phyloP scores from a whole-genome alignment of 345 rosid species.

The Pugionium cornutum region DNA sequence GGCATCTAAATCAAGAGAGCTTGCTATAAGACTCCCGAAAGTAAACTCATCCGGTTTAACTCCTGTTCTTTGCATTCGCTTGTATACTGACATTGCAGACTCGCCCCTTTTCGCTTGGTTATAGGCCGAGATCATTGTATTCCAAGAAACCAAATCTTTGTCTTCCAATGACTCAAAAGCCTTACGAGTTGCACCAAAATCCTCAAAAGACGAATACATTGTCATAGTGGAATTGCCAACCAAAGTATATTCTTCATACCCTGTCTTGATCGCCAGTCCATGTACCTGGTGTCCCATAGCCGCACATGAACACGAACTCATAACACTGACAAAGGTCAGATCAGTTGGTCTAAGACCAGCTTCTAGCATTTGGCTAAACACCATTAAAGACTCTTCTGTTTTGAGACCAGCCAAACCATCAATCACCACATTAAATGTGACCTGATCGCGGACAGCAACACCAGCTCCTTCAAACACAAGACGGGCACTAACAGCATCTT shows the following conservation, averaged over 20 bases:
- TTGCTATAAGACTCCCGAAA: constrained; percentile 65
- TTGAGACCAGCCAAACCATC: constrained; percentile 55
- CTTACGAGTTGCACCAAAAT: constrained; percentile 41
- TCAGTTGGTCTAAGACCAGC: constrained; percentile 57
- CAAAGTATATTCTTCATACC: constrained; percentile 53
- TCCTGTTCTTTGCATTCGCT: constrained; percentile 53
- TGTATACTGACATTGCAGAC: constrained; percentile 49
- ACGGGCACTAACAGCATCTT: constrained; percentile 42
- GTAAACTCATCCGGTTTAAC: constrained; percentile 68
- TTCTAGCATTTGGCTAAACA: constrained; percentile 55
- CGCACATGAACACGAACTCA: constrained; percentile 51
- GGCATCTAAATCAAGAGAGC: constrained; percentile 46
- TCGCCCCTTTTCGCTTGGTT: constrained; percentile 46
- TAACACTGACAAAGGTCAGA: constrained; percentile 56
- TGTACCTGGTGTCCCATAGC: constrained; percentile 50
- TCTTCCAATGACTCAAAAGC: constrained; percentile 53
- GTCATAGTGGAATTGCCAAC: constrained; percentile 62
- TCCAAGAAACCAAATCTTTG: constrained; percentile 80
- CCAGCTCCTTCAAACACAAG: constrained; percentile 55
- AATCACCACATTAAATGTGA: constrained; percentile 71
- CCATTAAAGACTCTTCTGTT: constrained; percentile 46
- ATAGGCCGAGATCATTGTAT: constrained; percentile 64
- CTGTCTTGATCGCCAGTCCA: constrained; percentile 55
- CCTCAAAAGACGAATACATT: constrained; percentile 57
- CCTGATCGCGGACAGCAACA: constrained; percentile 45